Evolutionary conservation across 1,284 basidiomycete species (phyloP), one percentile per base, ranked within the genome.

Genomic region (Sanghuangporus weigelae): DNA sequence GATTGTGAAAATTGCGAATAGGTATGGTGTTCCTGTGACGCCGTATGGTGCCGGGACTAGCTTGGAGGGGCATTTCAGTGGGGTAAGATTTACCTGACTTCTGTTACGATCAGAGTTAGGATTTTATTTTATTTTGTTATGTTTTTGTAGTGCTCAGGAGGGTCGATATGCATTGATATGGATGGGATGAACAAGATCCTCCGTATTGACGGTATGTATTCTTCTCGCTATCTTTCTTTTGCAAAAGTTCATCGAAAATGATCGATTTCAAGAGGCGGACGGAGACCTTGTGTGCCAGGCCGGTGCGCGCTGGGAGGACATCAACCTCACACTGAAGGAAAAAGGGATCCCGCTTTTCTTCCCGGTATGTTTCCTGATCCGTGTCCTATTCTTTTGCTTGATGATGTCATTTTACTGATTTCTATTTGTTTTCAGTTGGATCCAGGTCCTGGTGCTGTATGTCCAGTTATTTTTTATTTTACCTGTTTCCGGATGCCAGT

Each of bases 261-360:
- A 60, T 26, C 5, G 7, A 31, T 35, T 21, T 49, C 57, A 65
- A 84, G 83, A 81, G 71, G 75, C 74, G 3, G 86, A 89, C 68
- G 84, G 86, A 7, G 93, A 95, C 72, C 78, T 92, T 46, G 79
- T 85, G 10, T 91, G 89, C 63, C 92, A 95, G 75, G 78, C 93
- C 44, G 95, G 95, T 6, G 83, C 89, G 38, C 82, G 86, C 42
- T 98, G 95, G 93, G 93, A 96, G 72, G 90, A 92, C 61, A 84
- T 98, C 63, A 98, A 98, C 71, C 78, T 79, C 21, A 78, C 83
- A 8, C 80, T 97, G 21, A 85, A 84, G 66, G 83, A 87, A 26
- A 81, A 86, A 69, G 88, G 81, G 1, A 85, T 87, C 60, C 82
- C 86, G 0, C 72, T 89, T 7, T 90, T 89, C 73, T 90, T 90